Percentiles rank a stretch among this genome's conserved stretches.
Conservation (phyloP, 1,139 yeast species). For the Hanseniaspora gamundiae region DNA sequence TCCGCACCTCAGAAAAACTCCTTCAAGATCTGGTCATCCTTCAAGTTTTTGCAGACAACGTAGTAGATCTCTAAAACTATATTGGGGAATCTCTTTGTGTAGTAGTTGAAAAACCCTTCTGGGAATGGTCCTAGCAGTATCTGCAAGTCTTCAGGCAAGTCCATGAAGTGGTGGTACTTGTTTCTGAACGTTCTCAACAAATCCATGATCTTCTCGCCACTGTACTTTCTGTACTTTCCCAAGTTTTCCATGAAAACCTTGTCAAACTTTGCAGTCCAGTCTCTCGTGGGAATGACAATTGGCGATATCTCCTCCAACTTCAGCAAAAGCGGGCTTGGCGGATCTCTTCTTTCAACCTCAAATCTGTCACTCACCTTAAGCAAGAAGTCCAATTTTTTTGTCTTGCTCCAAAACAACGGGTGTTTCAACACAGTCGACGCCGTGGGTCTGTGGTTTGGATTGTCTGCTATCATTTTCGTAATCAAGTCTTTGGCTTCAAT, state of each 20-base stretch:
- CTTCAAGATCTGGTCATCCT: constrained; percentile 48
- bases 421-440: constrained; percentile 60
- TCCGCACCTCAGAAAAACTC: constrained; percentile 45
- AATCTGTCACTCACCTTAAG: constrained; percentile 82
- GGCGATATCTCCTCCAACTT: constrained; percentile 47
- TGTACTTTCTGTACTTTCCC: constrained; percentile 84
- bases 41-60: constrained; percentile 45
- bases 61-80: constrained; percentile 65
- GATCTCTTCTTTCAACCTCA: constrained; percentile 79
- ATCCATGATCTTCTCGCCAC: constrained; percentile 68
- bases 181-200: constrained; percentile 79
- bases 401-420: constrained; percentile 79
- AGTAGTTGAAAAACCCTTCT: constrained; percentile 69
- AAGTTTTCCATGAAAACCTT: constrained; percentile 61
- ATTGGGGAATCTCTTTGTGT: constrained; percentile 62
- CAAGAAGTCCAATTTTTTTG: constrained; percentile 68
- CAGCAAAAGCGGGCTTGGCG: constrained; percentile 56
- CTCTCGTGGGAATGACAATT: constrained; percentile 43
- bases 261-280: constrained; percentile 77
- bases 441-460: constrained; percentile 65
- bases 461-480: constrained; percentile 51
- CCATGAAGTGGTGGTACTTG: constrained; percentile 88
- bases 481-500: constrained; percentile 67
- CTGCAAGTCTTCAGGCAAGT: constrained; percentile 56
- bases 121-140: constrained; percentile 68